Conservation (phyloP, 345 rosid genomes). For the Erucastrum elatum region DNA sequence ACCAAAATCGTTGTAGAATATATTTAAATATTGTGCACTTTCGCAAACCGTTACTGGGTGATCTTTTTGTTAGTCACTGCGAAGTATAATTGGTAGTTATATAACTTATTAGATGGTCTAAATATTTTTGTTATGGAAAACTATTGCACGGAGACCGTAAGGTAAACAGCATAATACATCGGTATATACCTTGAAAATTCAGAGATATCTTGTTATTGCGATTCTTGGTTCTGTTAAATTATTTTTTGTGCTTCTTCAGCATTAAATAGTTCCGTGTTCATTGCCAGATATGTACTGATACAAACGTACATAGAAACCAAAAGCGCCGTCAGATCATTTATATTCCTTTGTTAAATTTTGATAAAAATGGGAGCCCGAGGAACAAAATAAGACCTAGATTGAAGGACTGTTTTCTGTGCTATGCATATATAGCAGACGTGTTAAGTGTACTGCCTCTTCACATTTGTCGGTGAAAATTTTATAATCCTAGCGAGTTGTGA, state of each 20-base stretch:
- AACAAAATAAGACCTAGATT: conserved; percentile 20
- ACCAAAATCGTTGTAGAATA: conserved; percentile 12
- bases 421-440: conserved; percentile 10
- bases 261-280: background rate
- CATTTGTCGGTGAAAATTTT: conserved; percentile 34
- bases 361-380: conserved; percentile 22
- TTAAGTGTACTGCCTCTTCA: conserved; percentile 13
- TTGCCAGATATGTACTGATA: background rate
- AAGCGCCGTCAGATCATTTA: conserved; percentile 7
- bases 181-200: background rate
- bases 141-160: background rate
- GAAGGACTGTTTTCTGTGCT: background rate
- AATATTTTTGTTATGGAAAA: background rate
- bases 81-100: background rate
- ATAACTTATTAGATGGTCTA: conserved; percentile 15
- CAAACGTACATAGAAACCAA: conserved; percentile 9
- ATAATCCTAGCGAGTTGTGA: conserved; percentile 25
- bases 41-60: conserved; percentile 19
- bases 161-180: background rate
- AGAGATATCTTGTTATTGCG: background rate
- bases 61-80: conserved; percentile 15
- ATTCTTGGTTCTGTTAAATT: background rate
- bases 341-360: background rate
- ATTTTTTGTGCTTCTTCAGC: background rate
- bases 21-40: conserved; percentile 23